These are phyloP conservation scores for Sarocladiaceae sp. DNA, from an alignment of 2,329 filamentous ascomycete species.

Conservation along the genomic window DNA sequence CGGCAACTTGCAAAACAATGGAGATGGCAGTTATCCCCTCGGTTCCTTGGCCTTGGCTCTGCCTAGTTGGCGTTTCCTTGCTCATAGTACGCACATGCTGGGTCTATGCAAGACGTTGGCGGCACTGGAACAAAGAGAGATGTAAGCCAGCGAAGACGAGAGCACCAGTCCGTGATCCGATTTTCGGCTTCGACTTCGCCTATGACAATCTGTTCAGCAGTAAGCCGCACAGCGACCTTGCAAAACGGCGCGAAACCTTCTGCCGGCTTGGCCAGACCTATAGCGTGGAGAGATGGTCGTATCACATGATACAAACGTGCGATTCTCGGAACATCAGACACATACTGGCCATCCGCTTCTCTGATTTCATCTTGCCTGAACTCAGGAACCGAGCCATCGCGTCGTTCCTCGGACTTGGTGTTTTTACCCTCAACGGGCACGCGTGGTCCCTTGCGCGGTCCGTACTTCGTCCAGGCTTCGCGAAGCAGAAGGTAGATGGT, in stretches of 20 bases:
- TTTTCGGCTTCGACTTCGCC: conserved; percentile 30
- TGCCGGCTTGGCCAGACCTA: conserved; percentile 27
- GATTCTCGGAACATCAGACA: conserved; percentile 53
- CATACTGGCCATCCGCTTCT: conserved; percentile 47
- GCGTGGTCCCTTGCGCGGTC: conserved; percentile 41
- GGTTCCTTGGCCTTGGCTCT: not conserved
- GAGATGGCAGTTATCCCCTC: not conserved
- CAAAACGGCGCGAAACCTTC: conserved; percentile 16
- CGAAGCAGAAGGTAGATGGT: conserved; percentile 25
- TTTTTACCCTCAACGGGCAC: conserved; percentile 44
- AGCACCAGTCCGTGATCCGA: conserved; percentile 23
- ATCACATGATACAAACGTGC: conserved; percentile 29
- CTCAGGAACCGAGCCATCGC: conserved; percentile 31
- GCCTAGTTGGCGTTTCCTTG: not conserved
- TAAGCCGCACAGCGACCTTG: not conserved
- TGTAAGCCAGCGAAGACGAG: conserved; percentile 20
- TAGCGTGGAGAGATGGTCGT: conserved; percentile 26
- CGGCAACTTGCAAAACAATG: not conserved
- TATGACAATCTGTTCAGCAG: conserved; percentile 24
- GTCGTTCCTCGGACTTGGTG: conserved; percentile 38
- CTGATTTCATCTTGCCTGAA: conserved; percentile 40
- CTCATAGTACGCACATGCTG: not conserved
- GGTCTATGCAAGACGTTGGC: not conserved
- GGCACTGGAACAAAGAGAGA: not conserved
- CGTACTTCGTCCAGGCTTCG: conserved; percentile 28